Evolutionary conservation across 2,329 filamentous ascomycete genomes (phyloP).

Genomic region (Gaeumannomyces tritici): DNA sequence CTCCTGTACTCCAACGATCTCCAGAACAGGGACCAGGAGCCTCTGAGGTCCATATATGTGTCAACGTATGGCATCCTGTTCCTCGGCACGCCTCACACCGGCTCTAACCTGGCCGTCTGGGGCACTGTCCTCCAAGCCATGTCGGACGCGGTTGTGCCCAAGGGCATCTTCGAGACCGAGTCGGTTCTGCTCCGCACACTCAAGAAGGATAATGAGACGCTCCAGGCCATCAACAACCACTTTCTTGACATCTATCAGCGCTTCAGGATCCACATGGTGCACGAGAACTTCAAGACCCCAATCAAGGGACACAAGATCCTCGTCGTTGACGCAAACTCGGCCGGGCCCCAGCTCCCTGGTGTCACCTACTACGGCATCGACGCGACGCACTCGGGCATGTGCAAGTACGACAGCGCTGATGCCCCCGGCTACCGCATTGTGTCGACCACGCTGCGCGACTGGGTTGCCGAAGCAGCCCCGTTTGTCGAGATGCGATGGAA

Average conservation of each 20-base stretch:
- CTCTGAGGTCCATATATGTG: slow-evolving; percentile 59
- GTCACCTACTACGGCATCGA: slow-evolving; percentile 69
- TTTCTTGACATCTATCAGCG: slow-evolving; percentile 63
- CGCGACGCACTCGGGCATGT: slow-evolving; percentile 62
- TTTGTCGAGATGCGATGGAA: slow-evolving; percentile 49
- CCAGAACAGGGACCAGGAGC: slow-evolving; percentile 47
- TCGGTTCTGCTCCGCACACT: slow-evolving; percentile 59
- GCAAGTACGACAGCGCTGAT: slow-evolving; percentile 56
- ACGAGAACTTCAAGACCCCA: slow-evolving; percentile 65
- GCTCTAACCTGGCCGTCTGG: slow-evolving; percentile 60
- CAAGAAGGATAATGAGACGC: slow-evolving; percentile 63
- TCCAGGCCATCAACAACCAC: slow-evolving; percentile 64
- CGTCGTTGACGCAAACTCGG: slow-evolving; percentile 62
- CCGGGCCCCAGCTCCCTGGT: slow-evolving; percentile 58
- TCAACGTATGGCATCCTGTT: slow-evolving; percentile 72
- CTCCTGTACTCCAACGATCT: slow-evolving; percentile 58
- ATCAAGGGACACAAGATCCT: slow-evolving; percentile 48
- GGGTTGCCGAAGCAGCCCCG: slow-evolving; percentile 42
- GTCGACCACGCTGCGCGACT: slow-evolving; percentile 37
- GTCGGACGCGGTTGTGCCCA: slow-evolving; percentile 54
- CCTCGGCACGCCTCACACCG: slow-evolving; percentile 66
- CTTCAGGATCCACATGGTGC: slow-evolving; percentile 67
- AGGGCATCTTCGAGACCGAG: slow-evolving; percentile 57
- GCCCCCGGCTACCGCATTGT: slow-evolving; percentile 55
- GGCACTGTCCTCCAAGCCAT: slow-evolving; percentile 58